Conservation (phyloP, 2,329 filamentous ascomycete species). For the Claviceps sp. region DNA sequence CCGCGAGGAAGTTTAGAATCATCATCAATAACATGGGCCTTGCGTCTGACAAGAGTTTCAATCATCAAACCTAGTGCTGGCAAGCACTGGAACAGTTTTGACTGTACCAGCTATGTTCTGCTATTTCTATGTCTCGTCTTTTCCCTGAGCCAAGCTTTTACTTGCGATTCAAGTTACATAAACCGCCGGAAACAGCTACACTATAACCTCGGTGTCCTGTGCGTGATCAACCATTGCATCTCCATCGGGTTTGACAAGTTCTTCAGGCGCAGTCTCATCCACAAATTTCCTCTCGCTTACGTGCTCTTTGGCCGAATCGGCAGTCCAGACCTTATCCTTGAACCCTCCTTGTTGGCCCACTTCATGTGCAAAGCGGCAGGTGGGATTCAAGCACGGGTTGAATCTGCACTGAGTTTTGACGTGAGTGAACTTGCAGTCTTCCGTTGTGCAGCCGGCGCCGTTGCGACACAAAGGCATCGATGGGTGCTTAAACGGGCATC, state of each 20-base stretch:
- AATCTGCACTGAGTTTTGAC: conserved; percentile 75
- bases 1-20: conserved; percentile 6
- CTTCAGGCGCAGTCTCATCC: conserved; percentile 52
- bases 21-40: conserved; percentile 8
- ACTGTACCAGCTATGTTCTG: neutral
- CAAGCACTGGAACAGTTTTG: too few species aligned
- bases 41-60: neutral
- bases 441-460: conserved; percentile 70
- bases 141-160: neutral
- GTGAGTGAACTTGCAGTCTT: conserved; percentile 84
- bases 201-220: conserved; percentile 26
- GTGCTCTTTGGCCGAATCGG: conserved; percentile 45
- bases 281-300: conserved; percentile 85
- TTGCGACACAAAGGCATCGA: conserved; percentile 80
- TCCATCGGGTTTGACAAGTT: conserved; percentile 53
- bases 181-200: conserved; percentile 1
- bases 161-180: neutral
- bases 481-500: conserved; percentile 82
- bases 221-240: conserved; percentile 25
- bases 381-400: conserved; percentile 81
- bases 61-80: too few species aligned
- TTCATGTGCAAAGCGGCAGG: conserved; percentile 77
- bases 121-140: neutral
- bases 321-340: conserved; percentile 83
- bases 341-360: conserved; percentile 80